Conservation (phyloP, 1,139 yeast species). For the Sugiyamaella grinbergsii region DNA sequence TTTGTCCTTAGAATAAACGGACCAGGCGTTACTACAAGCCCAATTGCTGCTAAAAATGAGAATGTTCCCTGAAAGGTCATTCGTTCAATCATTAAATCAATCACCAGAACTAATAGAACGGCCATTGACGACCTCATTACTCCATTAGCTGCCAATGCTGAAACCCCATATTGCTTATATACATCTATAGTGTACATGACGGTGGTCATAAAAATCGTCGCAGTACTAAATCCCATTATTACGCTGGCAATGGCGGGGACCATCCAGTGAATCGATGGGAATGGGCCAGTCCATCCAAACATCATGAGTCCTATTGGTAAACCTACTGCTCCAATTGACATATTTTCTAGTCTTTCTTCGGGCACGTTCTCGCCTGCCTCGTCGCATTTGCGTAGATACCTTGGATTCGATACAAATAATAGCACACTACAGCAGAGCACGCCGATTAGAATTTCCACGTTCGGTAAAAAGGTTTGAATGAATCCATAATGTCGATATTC, state of each 20-base stretch:
- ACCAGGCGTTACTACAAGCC: constrained; percentile 21
- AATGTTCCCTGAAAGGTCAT: constrained; percentile 24
- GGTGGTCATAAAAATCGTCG: constrained; percentile 69
- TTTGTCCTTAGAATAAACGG: constrained; percentile 22
- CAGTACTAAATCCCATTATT: constrained; percentile 73
- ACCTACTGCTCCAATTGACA: constrained; percentile 52
- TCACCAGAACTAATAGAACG: constrained; percentile 19
- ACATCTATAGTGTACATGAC: constrained; percentile 68
- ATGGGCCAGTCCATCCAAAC: constrained; percentile 55
- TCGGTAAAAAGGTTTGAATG: constrained; percentile 18
- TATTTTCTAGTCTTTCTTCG: constrained; percentile 21
- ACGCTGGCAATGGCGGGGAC: constrained; percentile 75
- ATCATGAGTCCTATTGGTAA: constrained; percentile 49
- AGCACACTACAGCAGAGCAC: constrained; percentile 11
- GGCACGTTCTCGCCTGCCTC: constrained; percentile 15
- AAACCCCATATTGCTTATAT: constrained; percentile 68
- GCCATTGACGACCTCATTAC: constrained; percentile 47
- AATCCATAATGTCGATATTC: constrained; percentile 17
- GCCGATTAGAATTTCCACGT: constrained; percentile 18
- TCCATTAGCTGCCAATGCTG: constrained; percentile 58
- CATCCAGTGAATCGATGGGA: constrained; percentile 62
- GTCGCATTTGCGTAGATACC: constrained; percentile 17
- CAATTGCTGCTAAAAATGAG: constrained; percentile 23
- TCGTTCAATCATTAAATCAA: constrained; percentile 19
- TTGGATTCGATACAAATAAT: constrained; percentile 13